A percentile compares a stretch with the other conserved stretches of the same genome.
Evolutionary conservation across 345 rosid genomes (phyloP).

Genomic region (Linum lewisii): DNA sequence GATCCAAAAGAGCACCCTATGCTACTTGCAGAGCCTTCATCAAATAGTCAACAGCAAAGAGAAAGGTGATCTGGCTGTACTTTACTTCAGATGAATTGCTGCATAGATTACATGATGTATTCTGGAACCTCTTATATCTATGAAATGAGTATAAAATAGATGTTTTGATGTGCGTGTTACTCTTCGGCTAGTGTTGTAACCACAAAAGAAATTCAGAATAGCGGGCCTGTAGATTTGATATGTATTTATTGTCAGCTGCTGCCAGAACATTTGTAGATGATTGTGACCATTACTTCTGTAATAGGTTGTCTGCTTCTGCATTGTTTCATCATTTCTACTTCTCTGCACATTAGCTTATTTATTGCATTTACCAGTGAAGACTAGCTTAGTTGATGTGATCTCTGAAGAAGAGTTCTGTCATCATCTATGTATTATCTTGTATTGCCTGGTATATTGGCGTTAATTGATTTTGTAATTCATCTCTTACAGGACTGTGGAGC

Average conservation of each 20-base stretch:
- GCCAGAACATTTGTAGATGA: too few species aligned
- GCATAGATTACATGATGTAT: too few species aligned
- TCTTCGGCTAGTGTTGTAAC: too few species aligned
- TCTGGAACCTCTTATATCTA: too few species aligned
- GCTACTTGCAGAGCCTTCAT: constrained; percentile 94
- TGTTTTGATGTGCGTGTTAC: too few species aligned
- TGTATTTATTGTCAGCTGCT: too few species aligned
- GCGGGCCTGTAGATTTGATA: too few species aligned
- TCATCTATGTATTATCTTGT: not conserved
- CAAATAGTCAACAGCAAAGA: constrained; percentile 81
- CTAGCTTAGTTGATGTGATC: not conserved
- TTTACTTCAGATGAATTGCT: too few species aligned
- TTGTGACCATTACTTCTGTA: too few species aligned
- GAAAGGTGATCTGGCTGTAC: constrained; percentile 45
- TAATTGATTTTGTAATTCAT: constrained; percentile 8
- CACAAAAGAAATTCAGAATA: too few species aligned
- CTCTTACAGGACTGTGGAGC: constrained; percentile 73
- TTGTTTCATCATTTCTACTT: not conserved
- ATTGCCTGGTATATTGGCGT: not conserved
- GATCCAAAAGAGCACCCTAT: constrained; percentile 95
- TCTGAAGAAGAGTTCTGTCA: not conserved
- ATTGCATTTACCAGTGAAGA: not conserved
- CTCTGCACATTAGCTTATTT: not conserved
- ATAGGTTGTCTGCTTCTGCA: not conserved
- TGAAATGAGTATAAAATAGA: not conserved